phyloP scores from a whole-genome alignment of 352 stramenopile genomes.

The Globisporangium apiculatum region DNA sequence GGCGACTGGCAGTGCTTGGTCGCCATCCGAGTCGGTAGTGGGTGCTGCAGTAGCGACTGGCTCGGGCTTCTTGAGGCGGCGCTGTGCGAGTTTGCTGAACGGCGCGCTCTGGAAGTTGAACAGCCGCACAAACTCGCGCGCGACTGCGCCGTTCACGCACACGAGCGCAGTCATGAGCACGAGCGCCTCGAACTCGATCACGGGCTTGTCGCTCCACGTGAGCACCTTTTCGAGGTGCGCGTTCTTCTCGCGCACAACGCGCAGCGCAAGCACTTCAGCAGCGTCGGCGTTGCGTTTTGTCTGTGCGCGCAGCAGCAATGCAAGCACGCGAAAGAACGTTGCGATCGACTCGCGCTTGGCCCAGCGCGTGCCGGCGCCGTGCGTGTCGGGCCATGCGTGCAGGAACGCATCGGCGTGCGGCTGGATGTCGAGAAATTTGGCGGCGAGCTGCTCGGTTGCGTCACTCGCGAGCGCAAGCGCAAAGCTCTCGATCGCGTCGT shows the following conservation, averaged over 20 bases:
- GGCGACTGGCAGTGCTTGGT: neutral
- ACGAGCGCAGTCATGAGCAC: conserved; percentile 46
- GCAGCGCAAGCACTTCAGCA: conserved; percentile 56
- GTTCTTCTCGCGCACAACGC: conserved; percentile 63
- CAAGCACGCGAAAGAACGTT: conserved; percentile 50
- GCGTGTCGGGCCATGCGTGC: conserved; percentile 54
- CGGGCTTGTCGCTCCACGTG: conserved; percentile 81
- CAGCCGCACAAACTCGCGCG: conserved; percentile 66
- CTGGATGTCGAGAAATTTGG: conserved; percentile 46
- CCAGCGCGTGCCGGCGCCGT: conserved; percentile 44
- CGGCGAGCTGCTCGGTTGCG: conserved; percentile 7
- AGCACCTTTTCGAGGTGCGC: conserved; percentile 60
- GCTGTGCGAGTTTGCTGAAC: conserved; percentile 51
- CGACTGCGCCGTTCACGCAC: conserved; percentile 26
- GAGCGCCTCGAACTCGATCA: conserved; percentile 68
- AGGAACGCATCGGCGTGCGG: conserved; percentile 51
- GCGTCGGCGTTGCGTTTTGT: conserved; percentile 17
- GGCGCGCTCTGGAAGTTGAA: conserved; percentile 70
- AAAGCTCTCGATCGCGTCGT: conserved; percentile 40
- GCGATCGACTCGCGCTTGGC: conserved; percentile 63
- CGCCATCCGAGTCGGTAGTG: neutral
- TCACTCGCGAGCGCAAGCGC: conserved; percentile 14
- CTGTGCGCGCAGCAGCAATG: conserved; percentile 33
- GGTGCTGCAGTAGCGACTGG: conserved; percentile 1
- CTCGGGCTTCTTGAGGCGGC: conserved; percentile 54